Base-by-base conservation (phyloP, 1,139 yeast species). In the Ogataea hybrid region DNA sequence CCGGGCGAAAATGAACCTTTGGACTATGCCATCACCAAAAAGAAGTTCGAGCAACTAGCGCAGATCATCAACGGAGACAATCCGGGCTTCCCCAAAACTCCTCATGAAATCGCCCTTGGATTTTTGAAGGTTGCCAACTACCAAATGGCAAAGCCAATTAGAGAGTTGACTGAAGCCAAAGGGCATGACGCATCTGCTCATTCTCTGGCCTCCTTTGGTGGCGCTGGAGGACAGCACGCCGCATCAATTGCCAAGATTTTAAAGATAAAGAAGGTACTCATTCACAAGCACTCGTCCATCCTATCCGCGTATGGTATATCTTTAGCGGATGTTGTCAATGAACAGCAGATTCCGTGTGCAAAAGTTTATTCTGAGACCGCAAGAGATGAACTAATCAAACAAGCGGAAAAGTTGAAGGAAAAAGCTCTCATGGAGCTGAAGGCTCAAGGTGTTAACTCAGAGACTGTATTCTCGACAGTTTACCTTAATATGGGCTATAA, bases 401-500 rank as follows among this genome's bases (percentile, higher is more conserved):
- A 25, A 9, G 8, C 15, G 9, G 28, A 25, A 11, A 12, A 12
- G 12, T 15, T 25, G 15, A 25, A 25, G 15, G 7, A 12, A 25
- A 25, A 25, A n/a, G 28, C 15, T 25, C 7, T 7, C 15, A 25
- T 12, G 12, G 28, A 25, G 15, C 28, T 28, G 16, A 21, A 14
- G 8, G 16, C 31, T 15, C 31, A 35, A 32, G 36, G 38, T 39
- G 10, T 12, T 29, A 7, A 18, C 30, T 5, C 67, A 62, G 47
- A 62, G 60, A 9, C 52, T 40, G n/a, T 23, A 12, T 28, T 14
- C 5, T 17, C 37, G 5, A 34, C 39, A 18, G 45, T 51, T 20
- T 83, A 72, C 51, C 67, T 86, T 50, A 87, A 88, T 58, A 69
- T 88, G 73, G 73, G 90, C 52, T 88, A 84, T 59, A 77, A 77